Evolutionary conservation across 2,329 filamentous ascomycete species (phyloP), one percentile per base, ranked within the genome.

Genomic region (Ophiostoma sp.): DNA sequence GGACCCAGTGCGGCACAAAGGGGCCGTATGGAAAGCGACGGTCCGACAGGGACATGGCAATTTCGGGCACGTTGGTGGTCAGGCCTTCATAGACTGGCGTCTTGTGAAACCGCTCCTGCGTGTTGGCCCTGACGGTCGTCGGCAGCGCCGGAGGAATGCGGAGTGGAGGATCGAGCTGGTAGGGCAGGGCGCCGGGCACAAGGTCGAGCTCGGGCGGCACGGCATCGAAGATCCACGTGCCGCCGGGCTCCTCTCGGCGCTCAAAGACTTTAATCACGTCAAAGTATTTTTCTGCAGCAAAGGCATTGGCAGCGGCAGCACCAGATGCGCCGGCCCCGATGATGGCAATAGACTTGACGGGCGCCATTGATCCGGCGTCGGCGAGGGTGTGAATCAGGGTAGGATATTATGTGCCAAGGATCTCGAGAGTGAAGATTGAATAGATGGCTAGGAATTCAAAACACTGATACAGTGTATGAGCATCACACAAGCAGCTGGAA

Each of bases 11-110:
- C 40, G 81, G 78, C 4, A 90, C 81, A 1, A 86, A 81, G 3
- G 79, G 79, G 77, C 87, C 87, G 71, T 87, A 84, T 0, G 87
- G 78, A 71, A 89, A 90, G 0, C 87, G 87, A 0, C 85, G 86
- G 18, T 85, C 78, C 0, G 78, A 73, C 0, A 87, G 87, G 70
- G 89, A 84, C 40, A 81, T 73, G 38, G 76, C 71, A 66, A 83
- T 76, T 18, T 82, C 80, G 0, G 84, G 84, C 0, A 86, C 83
- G 65, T 86, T 86, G 1, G 84, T 86, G 1, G 70, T 72, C 2
- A 72, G 49, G 2, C 67, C 69, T 4, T 70, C 69, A 16, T 72
- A 72, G 12, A 72, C 68, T 14, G 70, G 70, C n/a, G 70, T 72
- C 5, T 58, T 66, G 2, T 52, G 55, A 8, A 69, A 72, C 9